Percentiles rank a stretch among this genome's conserved stretches.
Evolutionary conservation across 2,329 filamentous ascomycete genomes (phyloP).

Genomic region (Botrytis sinoallii): DNA sequence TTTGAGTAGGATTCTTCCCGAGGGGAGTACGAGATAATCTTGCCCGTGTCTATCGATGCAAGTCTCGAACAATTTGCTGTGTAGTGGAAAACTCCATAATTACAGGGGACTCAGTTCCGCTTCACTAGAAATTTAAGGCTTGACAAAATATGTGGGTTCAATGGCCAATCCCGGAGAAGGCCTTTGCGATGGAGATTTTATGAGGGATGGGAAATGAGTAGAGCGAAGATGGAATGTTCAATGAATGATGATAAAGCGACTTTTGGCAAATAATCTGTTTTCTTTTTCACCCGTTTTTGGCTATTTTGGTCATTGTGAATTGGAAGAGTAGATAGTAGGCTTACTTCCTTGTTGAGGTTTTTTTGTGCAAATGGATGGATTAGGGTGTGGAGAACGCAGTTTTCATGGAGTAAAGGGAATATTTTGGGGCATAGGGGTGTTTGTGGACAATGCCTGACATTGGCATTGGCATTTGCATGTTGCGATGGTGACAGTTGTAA

Average conservation of each 20-base stretch:
- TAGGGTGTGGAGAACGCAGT: not conserved
- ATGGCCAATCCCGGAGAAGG: not conserved
- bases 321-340: not conserved
- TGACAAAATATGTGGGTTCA: not conserved
- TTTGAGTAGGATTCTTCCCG: conserved; percentile 60
- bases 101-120: not conserved
- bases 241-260: conserved; percentile 11
- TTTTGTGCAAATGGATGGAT: not conserved
- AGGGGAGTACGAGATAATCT: conserved; percentile 24
- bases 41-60: not conserved
- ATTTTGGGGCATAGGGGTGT: not conserved
- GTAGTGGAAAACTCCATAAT: not conserved
- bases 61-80: not conserved
- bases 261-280: not conserved
- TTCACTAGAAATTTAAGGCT: not conserved
- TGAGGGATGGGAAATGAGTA: not conserved
- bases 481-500: not conserved
- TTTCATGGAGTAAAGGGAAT: not conserved
- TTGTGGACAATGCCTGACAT: not conserved
- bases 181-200: not conserved
- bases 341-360: not conserved
- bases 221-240: conserved; percentile 3
- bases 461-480: not conserved
- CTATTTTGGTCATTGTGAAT: not conserved
- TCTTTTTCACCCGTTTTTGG: not conserved